Conservation (phyloP, 2,329 filamentous ascomycete species). For the Aspergillus sp. region DNA sequence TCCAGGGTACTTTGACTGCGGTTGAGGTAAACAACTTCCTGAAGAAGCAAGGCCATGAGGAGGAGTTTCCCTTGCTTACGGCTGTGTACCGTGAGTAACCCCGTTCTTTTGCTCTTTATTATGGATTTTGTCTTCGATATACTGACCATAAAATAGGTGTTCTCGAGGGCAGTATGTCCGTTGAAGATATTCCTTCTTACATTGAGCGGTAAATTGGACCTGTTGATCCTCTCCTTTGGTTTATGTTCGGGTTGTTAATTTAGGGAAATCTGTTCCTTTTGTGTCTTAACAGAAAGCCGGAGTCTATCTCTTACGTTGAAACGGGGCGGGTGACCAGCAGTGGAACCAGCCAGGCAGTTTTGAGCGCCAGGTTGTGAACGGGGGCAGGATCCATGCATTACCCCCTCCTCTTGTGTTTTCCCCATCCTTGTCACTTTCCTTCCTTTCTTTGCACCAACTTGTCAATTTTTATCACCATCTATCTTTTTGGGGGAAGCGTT, state of each 20-base stretch:
- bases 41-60: conserved; percentile 72
- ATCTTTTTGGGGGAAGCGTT: conserved; percentile 1
- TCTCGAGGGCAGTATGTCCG: conserved; percentile 71
- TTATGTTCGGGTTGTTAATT: conserved; percentile 23
- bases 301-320: conserved; percentile 11
- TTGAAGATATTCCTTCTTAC: conserved; percentile 77
- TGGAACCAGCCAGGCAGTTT: conserved; percentile 15
- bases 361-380: conserved; percentile 23
- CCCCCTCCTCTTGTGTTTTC: conserved; percentile 2
- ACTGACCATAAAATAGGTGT: conserved; percentile 57
- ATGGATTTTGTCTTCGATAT: conserved; percentile 9
- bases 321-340: conserved; percentile 13
- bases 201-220: conserved; percentile 50
- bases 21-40: conserved; percentile 89
- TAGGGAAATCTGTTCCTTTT: conserved; percentile 14
- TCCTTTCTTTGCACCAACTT: background rate
- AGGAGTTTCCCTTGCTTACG: conserved; percentile 89
- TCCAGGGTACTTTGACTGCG: conserved; percentile 92
- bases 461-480: background rate
- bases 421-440: background rate
- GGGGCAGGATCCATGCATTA: conserved; percentile 4
- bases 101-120: background rate
- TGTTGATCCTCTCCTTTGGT: conserved; percentile 12
- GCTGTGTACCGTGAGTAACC: conserved; percentile 67
- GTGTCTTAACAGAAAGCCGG: conserved; percentile 24